Base-by-base conservation (phyloP, 805 yeast species). In the Yarrowia sp. region DNA sequence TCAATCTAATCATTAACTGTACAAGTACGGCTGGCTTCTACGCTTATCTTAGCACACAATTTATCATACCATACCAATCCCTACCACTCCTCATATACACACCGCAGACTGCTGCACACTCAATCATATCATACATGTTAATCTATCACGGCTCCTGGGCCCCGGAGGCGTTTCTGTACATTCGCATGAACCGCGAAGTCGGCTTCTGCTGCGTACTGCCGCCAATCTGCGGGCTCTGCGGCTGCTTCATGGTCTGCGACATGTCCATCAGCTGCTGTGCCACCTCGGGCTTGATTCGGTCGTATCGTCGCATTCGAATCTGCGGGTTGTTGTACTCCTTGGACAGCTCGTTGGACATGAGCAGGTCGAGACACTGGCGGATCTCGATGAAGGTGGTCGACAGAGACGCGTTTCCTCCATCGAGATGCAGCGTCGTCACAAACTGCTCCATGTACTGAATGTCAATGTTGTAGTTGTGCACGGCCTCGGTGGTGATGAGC, bases 371-470 rank as follows among this genome's bases (percentile, higher is more conserved):
- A 62, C 87, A 82, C 74, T 93, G 97, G 65, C 91, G 81, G 62
- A 92, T 79, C 68, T 88, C 94, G 6, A 84, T 79, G 66, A 90
- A 87, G 49, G 93, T 87, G 9, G 90, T 84, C 63, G 85, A 84
- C 44, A 89, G 74, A 51, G 74, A 65, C 61, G 63, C 72, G 55
- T 70, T 73, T 24, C 70, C 72, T 29, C 69, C 70, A 21, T 58
- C 68, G 33, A 53, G 67, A 22, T 64, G 72, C 16, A 73, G 65
- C 35, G 73, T 72, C 14, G 70, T 64, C n/a, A 78, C 71, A 56
- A 76, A 74, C 32, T 68, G 68, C 71, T 91, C 97, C 65, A 94
- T 77, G 72, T 88, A 90, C n/a, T 77, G 74, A 29, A 94, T 82
- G 72, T 93, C 98, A 27, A 82, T 70, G 67, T 88, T 89, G 71